These are phyloP conservation scores for Xenoacremonium recifei DNA, from an alignment of 2,329 filamentous ascomycete species.

Conservation along the genomic window DNA sequence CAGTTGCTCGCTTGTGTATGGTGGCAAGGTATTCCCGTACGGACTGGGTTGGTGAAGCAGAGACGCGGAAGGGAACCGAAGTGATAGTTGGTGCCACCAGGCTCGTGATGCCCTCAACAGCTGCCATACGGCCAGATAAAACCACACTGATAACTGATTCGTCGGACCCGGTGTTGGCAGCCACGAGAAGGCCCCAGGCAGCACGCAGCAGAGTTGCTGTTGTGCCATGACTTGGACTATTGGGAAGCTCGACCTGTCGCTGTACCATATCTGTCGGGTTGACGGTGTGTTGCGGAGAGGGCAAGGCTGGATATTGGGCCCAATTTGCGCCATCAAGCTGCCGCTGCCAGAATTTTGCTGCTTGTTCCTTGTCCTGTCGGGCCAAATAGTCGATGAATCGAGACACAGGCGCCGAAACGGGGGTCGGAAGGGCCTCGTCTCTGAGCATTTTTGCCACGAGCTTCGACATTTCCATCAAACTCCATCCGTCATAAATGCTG, in stretches of 20 bases:
- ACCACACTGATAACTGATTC: conserved; percentile 25
- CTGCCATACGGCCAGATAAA: conserved; percentile 17
- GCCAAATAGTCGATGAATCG: conserved; percentile 4
- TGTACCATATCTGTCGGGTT: not conserved
- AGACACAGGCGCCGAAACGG: not conserved
- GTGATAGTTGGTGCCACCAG: conserved; percentile 21
- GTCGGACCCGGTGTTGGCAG: conserved; percentile 23
- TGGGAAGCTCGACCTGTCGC: conserved; percentile 1
- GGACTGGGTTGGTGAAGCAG: conserved; percentile 24
- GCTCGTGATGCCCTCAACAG: conserved; percentile 15
- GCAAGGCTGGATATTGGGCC: not conserved
- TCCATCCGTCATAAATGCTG: conserved; percentile 20
- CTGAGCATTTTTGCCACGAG: not conserved
- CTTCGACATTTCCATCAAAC: conserved; percentile 4
- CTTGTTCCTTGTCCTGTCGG: not conserved
- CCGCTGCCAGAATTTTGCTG: not conserved
- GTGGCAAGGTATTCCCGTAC: conserved; percentile 40
- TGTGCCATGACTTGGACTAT: conserved; percentile 1
- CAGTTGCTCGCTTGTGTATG: conserved; percentile 18
- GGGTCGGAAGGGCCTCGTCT: not conserved
- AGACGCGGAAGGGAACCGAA: conserved; percentile 17
- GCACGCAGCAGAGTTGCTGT: conserved; percentile 12
- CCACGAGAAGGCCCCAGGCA: conserved; percentile 29
- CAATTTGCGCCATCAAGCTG: not conserved
- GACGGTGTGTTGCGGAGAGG: not conserved